These are phyloP conservation scores for Kodamaea laetipori DNA, from an alignment of 805 yeast species.

Conservation along the genomic window DNA sequence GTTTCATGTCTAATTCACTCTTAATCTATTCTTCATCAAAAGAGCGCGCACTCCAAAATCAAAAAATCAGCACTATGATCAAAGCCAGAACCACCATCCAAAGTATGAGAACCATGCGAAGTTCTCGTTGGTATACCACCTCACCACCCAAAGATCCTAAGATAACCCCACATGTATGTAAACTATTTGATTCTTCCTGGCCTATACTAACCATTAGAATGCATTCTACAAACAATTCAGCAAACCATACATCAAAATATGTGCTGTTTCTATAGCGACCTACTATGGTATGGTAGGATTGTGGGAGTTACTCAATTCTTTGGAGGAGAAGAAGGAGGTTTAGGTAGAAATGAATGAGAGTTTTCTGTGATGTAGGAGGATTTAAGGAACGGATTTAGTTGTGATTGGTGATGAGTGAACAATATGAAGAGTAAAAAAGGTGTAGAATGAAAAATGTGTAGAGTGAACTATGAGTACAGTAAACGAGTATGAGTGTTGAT, in stretches of 20 bases:
- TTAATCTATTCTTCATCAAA: too few relatives aligned
- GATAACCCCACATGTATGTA: conserved; percentile 16
- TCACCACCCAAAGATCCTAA: conserved; percentile 5
- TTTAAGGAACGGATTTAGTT: too few relatives aligned
- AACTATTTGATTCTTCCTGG: neutral
- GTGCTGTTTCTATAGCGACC: conserved; percentile 46
- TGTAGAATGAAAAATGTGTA: too few relatives aligned
- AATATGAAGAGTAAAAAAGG: neutral
- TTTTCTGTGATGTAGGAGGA: neutral
- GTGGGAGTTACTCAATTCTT: conserved; percentile 39
- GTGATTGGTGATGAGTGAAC: too few relatives aligned
- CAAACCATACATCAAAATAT: conserved; percentile 47
- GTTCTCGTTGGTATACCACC: neutral
- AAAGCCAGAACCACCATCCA: neutral
- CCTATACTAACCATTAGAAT: conserved; percentile 15
- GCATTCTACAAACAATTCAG: conserved; percentile 50
- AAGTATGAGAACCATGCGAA: neutral
- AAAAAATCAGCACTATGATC: too few relatives aligned
- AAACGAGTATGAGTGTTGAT: too few relatives aligned
- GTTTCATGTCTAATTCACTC: too few relatives aligned
- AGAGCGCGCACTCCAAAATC: too few relatives aligned
- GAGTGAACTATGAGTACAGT: too few relatives aligned
- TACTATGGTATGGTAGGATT: conserved; percentile 48
- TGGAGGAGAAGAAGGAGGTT: conserved; percentile 32
- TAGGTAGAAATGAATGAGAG: neutral